Conservation (phyloP, 805 yeast species). For the Saccharomycopsis javanensis region DNA sequence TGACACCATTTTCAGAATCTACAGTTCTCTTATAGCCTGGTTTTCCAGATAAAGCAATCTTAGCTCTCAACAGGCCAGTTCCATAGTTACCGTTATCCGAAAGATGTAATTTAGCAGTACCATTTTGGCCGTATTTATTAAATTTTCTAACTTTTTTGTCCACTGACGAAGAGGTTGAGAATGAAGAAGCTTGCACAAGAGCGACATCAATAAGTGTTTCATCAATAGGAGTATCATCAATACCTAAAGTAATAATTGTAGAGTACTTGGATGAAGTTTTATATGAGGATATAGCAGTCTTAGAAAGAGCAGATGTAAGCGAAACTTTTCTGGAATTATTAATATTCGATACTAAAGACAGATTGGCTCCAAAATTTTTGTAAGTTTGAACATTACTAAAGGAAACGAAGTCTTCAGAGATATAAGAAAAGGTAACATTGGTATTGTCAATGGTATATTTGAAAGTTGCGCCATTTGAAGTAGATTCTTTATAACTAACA, state of each 20-base stretch:
- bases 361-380: constrained; percentile 28
- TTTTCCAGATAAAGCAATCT: neutral
- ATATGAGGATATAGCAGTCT: neutral
- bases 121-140: constrained; percentile 27
- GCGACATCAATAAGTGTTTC: constrained; percentile 20
- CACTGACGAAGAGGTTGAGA: constrained; percentile 7
- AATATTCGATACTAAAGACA: constrained; percentile 22
- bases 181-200: constrained; percentile 22
- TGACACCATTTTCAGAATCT: constrained; percentile 25
- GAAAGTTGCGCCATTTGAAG: neutral
- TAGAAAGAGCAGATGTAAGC: neutral
- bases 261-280: neutral
- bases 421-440: constrained; percentile 2
- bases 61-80: constrained; percentile 22
- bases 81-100: constrained; percentile 34
- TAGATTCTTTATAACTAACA: constrained; percentile 4
- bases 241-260: neutral
- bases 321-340: neutral
- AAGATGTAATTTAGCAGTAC: constrained; percentile 31
- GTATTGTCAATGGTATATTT: neutral
- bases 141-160: neutral
- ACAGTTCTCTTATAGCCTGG: constrained; percentile 26
- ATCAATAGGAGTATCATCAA: neutral
- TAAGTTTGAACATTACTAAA: constrained; percentile 31
- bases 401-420: neutral